Evolutionary conservation across 225 moss, liverwort and hornwort genomes (phyloP).

Genomic region (Pseudoscleropodium purum): DNA sequence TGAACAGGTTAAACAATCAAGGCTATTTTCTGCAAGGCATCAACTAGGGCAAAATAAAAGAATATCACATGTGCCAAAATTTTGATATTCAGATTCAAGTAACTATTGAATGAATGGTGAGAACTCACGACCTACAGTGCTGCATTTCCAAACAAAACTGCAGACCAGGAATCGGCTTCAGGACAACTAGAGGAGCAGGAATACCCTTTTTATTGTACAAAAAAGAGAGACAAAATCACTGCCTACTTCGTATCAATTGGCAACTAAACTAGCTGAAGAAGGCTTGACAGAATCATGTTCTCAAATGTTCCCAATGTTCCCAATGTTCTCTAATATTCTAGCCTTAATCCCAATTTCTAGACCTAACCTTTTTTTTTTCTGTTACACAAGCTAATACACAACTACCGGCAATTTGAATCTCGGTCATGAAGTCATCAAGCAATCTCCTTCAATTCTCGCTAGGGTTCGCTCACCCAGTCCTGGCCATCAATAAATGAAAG

Average conservation of each 20-base stretch:
- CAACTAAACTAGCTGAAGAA: not conserved
- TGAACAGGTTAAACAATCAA: not conserved
- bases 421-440: not conserved
- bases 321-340: not conserved
- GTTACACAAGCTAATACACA: not conserved
- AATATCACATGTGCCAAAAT: not conserved
- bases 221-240: not conserved
- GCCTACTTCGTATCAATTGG: not conserved
- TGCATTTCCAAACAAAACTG: not conserved
- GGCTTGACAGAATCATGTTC: not conserved
- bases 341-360: not conserved
- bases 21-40: no score
- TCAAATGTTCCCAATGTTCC: not conserved
- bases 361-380: not conserved
- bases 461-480: conserved; percentile 26
- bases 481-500: conserved; percentile 35
- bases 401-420: not conserved
- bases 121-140: no score
- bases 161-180: not conserved
- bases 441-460: not conserved
- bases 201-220: conserved; percentile 2
- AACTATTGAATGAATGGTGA: no score
- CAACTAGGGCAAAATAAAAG: not conserved
- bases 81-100: no score
- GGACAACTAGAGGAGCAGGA: not conserved